phyloP scores from a whole-genome alignment of 2,329 filamentous ascomycete genomes.

The Aspergillus piperis region DNA sequence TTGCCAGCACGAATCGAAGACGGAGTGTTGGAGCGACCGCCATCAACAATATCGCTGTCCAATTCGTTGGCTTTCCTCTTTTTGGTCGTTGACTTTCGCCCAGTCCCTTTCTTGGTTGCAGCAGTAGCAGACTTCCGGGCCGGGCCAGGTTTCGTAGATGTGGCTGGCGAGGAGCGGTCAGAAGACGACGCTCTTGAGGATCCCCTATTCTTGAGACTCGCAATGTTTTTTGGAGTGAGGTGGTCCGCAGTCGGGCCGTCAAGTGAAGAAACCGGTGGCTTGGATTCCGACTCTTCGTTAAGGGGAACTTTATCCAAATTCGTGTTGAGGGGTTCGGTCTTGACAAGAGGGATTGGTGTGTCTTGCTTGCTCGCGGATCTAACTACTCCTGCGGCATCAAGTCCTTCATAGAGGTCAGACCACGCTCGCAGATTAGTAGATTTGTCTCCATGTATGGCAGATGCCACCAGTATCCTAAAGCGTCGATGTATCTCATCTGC shows the following conservation, averaged over 20 bases:
- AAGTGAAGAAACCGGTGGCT: conserved; percentile 23
- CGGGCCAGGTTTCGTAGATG: conserved; percentile 37
- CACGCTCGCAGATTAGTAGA: conserved; percentile 28
- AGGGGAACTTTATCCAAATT: conserved; percentile 33
- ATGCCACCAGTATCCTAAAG: conserved; percentile 29
- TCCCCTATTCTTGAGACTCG: conserved; percentile 40
- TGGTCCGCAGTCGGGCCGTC: conserved; percentile 33
- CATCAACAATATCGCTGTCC: conserved; percentile 41
- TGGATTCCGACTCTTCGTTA: conserved; percentile 30
- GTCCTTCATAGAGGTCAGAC: conserved; percentile 40
- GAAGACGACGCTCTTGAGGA: conserved; percentile 42
- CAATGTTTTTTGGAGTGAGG: conserved; percentile 43
- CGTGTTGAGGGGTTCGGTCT: conserved; percentile 35
- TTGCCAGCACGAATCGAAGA: conserved; percentile 40
- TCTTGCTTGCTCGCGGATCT: conserved; percentile 19
- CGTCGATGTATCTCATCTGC: conserved; percentile 37
- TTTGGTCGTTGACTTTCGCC: conserved; percentile 41
- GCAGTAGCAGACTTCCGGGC: conserved; percentile 37
- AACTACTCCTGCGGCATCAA: conserved; percentile 16
- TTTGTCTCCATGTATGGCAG: conserved; percentile 16
- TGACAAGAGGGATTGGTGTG: conserved; percentile 31
- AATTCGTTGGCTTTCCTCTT: conserved; percentile 44
- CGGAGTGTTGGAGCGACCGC: conserved; percentile 44
- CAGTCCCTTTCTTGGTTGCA: conserved; percentile 40
- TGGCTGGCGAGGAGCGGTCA: conserved; percentile 41